phyloP scores from a whole-genome alignment of 768 basidiomycete genomes.

The Antrodiella citrinella region DNA sequence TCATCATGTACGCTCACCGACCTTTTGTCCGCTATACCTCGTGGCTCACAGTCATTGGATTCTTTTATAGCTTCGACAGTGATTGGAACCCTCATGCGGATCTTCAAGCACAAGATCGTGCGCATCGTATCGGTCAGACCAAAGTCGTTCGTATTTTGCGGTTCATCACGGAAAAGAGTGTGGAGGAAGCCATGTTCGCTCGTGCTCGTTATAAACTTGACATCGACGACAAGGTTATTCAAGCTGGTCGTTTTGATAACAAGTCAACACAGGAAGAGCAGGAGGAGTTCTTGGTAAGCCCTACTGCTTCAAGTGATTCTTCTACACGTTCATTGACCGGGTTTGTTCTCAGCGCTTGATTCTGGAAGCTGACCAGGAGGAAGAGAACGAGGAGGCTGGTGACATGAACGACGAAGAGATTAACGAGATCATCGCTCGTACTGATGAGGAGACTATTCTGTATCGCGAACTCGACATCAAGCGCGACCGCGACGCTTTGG shows the following conservation, averaged over 20 bases:
- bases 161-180: constrained; percentile 96
- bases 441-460: constrained; percentile 64
- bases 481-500: constrained; percentile 59
- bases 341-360: constrained; percentile 60
- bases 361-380: constrained; percentile 83
- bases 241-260: constrained; percentile 98
- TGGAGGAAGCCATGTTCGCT: constrained; percentile 97
- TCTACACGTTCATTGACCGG: constrained; percentile 3
- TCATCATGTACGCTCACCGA: constrained; percentile 67
- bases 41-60: background rate
- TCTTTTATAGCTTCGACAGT: constrained; percentile 55
- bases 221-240: constrained; percentile 98
- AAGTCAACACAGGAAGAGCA: constrained; percentile 97
- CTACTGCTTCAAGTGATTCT: constrained; percentile 8
- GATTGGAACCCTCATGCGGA: constrained; percentile 99
- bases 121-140: constrained; percentile 99
- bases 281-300: constrained; percentile 84
- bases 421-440: constrained; percentile 85
- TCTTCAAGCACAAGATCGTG: constrained; percentile 98
- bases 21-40: background rate
- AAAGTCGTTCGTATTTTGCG: constrained; percentile 94
- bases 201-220: constrained; percentile 94
- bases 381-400: constrained; percentile 83
- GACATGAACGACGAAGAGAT: constrained; percentile 94
- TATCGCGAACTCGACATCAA: constrained; percentile 82